Conservation (phyloP, 345 rosid species). For the Salix caprea region DNA sequence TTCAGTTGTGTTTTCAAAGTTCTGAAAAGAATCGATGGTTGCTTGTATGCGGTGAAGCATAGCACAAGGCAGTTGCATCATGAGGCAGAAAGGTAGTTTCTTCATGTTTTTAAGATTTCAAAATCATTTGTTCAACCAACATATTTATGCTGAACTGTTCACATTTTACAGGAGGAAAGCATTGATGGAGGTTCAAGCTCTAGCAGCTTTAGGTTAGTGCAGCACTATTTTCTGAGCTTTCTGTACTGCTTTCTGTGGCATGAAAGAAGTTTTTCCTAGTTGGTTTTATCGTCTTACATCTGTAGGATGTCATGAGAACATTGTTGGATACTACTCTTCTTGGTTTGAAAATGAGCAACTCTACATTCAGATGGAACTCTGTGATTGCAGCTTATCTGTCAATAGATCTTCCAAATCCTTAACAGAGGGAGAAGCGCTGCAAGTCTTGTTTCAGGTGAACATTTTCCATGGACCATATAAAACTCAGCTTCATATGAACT, state of each 20-base stretch:
- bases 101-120: not conserved
- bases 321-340: slow-evolving; percentile 77
- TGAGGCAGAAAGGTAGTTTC: slow-evolving; percentile 68
- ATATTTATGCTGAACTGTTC: slow-evolving; percentile 4
- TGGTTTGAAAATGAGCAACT: slow-evolving; percentile 96
- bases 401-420: slow-evolving; percentile 33
- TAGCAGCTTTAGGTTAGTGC: slow-evolving; percentile 83
- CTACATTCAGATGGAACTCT: slow-evolving; percentile 94
- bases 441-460: slow-evolving; percentile 66
- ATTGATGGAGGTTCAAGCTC: slow-evolving; percentile 97
- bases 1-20: slow-evolving; percentile 88
- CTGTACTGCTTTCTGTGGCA: not conserved
- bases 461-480: not conserved
- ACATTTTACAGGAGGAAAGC: slow-evolving; percentile 70
- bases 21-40: slow-evolving; percentile 92
- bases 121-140: not conserved
- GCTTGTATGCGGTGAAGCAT: slow-evolving; percentile 85
- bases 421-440: slow-evolving; percentile 58
- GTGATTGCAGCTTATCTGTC: slow-evolving; percentile 75
- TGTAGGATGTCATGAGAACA: slow-evolving; percentile 75
- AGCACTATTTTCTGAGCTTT: not conserved
- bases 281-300: slow-evolving; percentile 10
- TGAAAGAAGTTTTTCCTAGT: not conserved
- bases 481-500: not conserved
- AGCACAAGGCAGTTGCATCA: slow-evolving; percentile 62